Percentiles rank a stretch among this genome's conserved stretches.
Evolutionary conservation across 169 alveolate genomes (phyloP).

Genomic region (Plasmodium malariae): DNA sequence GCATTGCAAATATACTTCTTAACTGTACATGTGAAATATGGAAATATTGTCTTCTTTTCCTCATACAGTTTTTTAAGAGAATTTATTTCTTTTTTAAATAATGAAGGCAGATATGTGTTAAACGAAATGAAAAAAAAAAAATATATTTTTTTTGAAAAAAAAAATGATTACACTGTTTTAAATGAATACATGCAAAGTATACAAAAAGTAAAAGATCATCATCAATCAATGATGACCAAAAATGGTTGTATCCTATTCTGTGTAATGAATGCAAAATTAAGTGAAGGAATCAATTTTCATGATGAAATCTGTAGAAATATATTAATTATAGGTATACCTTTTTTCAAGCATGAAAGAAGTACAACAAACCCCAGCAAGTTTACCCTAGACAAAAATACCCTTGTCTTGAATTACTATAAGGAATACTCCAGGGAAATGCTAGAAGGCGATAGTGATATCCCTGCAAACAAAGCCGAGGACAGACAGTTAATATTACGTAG

Average conservation of each 20-base stretch:
- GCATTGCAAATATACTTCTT: constrained; percentile 72
- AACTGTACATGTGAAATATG: constrained; percentile 80
- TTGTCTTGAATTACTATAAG: constrained; percentile 66
- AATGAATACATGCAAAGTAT: constrained; percentile 3
- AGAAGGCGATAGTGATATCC: no score
- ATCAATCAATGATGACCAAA: background rate
- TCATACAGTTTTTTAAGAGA: constrained; percentile 79
- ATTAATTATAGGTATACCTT: constrained; percentile 96
- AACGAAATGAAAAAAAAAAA: constrained; percentile 60
- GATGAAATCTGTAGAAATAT: constrained; percentile 95
- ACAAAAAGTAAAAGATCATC: background rate
- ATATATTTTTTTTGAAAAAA: constrained; percentile 71
- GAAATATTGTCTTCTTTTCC: constrained; percentile 86
- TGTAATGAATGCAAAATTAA: constrained; percentile 85
- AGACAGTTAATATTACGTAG: no score
- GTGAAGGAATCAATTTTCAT: constrained; percentile 98
- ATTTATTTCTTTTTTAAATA: constrained; percentile 64
- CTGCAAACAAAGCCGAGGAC: no score
- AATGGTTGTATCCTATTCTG: constrained; percentile 93
- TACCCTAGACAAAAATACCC: constrained; percentile 58
- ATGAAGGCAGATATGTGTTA: constrained; percentile 38
- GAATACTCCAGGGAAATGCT: constrained; percentile 33
- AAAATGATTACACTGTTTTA: constrained; percentile 12
- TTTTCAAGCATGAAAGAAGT: constrained; percentile 81
- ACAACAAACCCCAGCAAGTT: background rate